These are phyloP conservation scores for Amoebophrya sp. DNA, from an alignment of 169 alveolate genomes.

Conservation along the genomic window DNA sequence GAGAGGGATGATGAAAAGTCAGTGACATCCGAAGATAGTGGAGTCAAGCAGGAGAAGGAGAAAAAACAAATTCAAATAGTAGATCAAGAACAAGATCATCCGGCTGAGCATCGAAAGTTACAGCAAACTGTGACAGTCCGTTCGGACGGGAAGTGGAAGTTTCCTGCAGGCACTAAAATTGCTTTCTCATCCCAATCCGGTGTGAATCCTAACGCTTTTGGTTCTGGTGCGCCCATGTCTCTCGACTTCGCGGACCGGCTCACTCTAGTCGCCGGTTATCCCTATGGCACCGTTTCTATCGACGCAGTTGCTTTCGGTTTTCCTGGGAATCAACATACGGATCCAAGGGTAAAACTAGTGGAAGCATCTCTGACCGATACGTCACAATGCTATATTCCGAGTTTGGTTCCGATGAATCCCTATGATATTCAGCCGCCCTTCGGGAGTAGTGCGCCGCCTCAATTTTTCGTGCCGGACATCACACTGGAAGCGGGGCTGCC, in stretches of 20 bases:
- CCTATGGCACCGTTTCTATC: neutral
- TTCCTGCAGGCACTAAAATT: neutral
- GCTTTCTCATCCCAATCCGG: neutral
- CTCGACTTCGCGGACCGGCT: neutral
- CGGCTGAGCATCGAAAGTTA: neutral
- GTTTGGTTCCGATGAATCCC: neutral
- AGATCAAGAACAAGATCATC: no score
- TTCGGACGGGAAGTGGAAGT: neutral
- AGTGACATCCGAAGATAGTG: neutral
- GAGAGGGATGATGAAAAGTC: no score
- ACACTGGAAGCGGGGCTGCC: neutral
- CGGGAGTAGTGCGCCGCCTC: neutral
- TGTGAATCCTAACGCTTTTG: neutral
- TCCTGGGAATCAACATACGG: neutral
- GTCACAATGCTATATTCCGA: neutral
- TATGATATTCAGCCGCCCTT: neutral
- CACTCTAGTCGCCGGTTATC: neutral
- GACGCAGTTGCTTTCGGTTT: neutral
- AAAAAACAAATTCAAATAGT: neutral
- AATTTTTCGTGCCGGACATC: neutral
- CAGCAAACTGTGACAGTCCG: neutral
- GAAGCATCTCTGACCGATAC: neutral
- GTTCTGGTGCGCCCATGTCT: neutral
- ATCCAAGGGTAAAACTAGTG: neutral
- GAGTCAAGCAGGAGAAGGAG: neutral